Conservation (phyloP, 768 basidiomycete genomes). For the Neoboletus brunneissimus region DNA sequence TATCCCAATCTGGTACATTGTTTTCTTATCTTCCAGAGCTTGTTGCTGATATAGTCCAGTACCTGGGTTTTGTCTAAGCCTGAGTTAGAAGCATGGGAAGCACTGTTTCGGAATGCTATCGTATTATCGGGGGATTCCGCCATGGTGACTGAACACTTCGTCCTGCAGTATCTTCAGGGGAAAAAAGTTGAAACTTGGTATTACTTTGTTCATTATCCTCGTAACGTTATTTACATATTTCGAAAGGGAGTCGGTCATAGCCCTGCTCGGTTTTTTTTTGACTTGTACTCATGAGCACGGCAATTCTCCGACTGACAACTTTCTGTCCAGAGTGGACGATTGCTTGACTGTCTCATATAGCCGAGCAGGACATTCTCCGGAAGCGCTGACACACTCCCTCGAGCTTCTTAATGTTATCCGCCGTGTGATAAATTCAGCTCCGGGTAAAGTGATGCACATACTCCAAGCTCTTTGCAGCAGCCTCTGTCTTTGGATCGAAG, state of each 20-base stretch:
- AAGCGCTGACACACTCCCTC: slow-evolving; percentile 30
- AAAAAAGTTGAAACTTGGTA: slow-evolving; percentile 25
- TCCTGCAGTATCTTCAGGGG: slow-evolving; percentile 11
- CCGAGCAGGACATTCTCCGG: slow-evolving; percentile 19
- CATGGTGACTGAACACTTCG: slow-evolving; percentile 14
- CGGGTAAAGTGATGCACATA: slow-evolving; percentile 32
- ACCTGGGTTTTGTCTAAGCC: slow-evolving; percentile 42
- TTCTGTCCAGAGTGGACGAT: slow-evolving; percentile 32
- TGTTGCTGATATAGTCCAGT: slow-evolving; percentile 29
- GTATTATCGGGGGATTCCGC: slow-evolving; percentile 10
- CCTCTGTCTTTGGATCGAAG: slow-evolving; percentile 53
- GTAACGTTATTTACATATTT: slow-evolving; percentile 8
- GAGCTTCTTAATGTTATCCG: slow-evolving; percentile 38
- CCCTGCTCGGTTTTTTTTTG: slow-evolving; percentile 21
- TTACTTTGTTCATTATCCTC: background rate
- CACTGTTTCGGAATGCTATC: slow-evolving; percentile 34
- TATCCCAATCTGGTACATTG: slow-evolving; percentile 46
- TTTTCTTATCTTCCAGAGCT: background rate
- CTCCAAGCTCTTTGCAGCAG: slow-evolving; percentile 38
- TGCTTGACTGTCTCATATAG: slow-evolving; percentile 37
- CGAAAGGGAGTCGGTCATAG: slow-evolving; percentile 21
- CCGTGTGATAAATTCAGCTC: slow-evolving; percentile 30
- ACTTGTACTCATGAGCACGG: slow-evolving; percentile 4
- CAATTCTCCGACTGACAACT: slow-evolving; percentile 8
- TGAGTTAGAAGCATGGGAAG: slow-evolving; percentile 45